phyloP scores from a whole-genome alignment of 2,329 filamentous ascomycete genomes.

The Thielaviopsis populi region DNA sequence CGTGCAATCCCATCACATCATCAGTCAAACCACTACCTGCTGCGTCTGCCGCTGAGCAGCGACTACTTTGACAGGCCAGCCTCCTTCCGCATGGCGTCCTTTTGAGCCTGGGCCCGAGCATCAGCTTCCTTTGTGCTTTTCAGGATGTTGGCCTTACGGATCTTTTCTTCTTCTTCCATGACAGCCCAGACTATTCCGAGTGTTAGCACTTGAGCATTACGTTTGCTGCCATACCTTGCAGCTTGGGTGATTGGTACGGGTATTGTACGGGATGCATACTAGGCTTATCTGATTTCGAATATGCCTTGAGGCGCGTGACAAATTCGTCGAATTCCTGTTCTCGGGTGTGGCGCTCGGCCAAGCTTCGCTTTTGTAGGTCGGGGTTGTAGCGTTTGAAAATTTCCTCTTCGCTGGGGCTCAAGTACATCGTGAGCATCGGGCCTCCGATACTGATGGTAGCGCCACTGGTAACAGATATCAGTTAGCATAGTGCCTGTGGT shows the following conservation, averaged over 20 bases:
- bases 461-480: slow-evolving; percentile 39
- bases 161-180: slow-evolving; percentile 34
- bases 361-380: slow-evolving; percentile 73
- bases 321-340: slow-evolving; percentile 86
- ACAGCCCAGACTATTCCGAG: slow-evolving; percentile 34
- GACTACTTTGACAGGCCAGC: slow-evolving; percentile 29
- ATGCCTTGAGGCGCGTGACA: slow-evolving; percentile 67
- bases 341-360: slow-evolving; percentile 61
- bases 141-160: slow-evolving; percentile 26
- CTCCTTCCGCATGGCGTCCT: slow-evolving; percentile 36
- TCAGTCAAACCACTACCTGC: neutral
- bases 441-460: slow-evolving; percentile 62
- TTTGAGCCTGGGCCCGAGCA: slow-evolving; percentile 29
- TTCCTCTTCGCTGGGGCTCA: slow-evolving; percentile 79
- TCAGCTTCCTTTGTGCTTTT: slow-evolving; percentile 26
- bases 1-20: neutral
- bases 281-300: slow-evolving; percentile 79
- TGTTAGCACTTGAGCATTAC: neutral
- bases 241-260: neutral
- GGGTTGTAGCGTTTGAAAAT: slow-evolving; percentile 86
- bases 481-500: neutral
- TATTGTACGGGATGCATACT: slow-evolving; percentile 40
- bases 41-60: neutral
- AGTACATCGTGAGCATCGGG: slow-evolving; percentile 65
- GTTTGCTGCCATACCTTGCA: neutral